Conservation (phyloP, 768 basidiomycete genomes). For the Roridomyces roridus region DNA sequence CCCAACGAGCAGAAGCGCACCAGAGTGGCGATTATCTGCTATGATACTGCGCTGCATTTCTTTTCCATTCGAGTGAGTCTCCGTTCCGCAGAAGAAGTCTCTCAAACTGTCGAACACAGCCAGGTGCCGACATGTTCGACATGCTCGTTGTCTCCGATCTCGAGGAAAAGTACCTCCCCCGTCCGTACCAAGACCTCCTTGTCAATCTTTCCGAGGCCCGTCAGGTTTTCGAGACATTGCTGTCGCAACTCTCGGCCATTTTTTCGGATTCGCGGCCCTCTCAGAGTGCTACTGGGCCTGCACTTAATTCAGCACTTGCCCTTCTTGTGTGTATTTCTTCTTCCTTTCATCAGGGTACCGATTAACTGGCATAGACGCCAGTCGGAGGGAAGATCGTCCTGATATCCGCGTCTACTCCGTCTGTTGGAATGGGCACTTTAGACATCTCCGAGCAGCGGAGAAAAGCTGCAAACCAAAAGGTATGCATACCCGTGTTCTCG, state of each 20-base stretch:
- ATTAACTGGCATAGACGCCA: slow-evolving; percentile 41
- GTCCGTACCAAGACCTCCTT: slow-evolving; percentile 59
- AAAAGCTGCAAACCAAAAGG: background rate
- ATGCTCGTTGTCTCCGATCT: slow-evolving; percentile 76
- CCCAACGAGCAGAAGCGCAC: slow-evolving; percentile 68
- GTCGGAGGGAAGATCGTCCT: slow-evolving; percentile 71
- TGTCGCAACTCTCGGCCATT: slow-evolving; percentile 64
- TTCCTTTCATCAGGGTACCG: slow-evolving; percentile 46
- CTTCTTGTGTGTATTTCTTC: background rate
- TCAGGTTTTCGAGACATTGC: slow-evolving; percentile 55
- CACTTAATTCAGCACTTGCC: slow-evolving; percentile 1
- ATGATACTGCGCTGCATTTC: slow-evolving; percentile 67
- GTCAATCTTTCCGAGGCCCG: slow-evolving; percentile 65
- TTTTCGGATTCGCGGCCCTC: slow-evolving; percentile 40
- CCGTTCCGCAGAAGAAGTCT: background rate
- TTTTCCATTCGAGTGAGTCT: slow-evolving; percentile 55
- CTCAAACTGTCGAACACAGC: background rate
- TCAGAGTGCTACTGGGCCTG: slow-evolving; percentile 13
- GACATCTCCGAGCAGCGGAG: slow-evolving; percentile 33
- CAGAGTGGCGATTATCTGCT: slow-evolving; percentile 66
- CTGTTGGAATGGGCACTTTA: slow-evolving; percentile 63
- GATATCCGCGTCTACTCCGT: slow-evolving; percentile 60
- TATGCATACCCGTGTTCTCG: background rate
- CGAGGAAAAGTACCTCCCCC: slow-evolving; percentile 70
- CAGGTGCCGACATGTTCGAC: slow-evolving; percentile 28